A percentile compares a stretch with the other conserved stretches of the same genome.
Evolutionary conservation across 1,284 basidiomycete species (phyloP).

Genomic region (Caloboletus inedulis): DNA sequence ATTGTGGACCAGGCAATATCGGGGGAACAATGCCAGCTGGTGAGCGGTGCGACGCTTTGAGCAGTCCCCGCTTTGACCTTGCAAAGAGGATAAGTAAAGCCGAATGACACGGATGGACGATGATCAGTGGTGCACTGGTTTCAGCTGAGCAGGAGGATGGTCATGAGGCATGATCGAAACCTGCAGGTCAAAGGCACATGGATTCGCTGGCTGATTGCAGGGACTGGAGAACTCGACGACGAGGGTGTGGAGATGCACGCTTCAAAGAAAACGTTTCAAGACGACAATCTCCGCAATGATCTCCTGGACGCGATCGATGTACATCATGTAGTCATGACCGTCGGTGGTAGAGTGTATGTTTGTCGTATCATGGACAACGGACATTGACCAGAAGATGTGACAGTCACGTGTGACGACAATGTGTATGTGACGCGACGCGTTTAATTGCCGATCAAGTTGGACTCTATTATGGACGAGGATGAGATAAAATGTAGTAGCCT

Average conservation of each 20-base stretch:
- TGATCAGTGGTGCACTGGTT: constrained; percentile 13
- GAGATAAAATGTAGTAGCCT: too few species aligned
- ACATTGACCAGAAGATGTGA: constrained; percentile 7
- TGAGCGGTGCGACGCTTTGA: constrained; percentile 9
- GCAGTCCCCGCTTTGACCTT: constrained; percentile 14
- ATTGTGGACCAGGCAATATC: constrained; percentile 20
- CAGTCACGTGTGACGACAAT: constrained; percentile 14
- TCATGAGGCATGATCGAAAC: constrained; percentile 16
- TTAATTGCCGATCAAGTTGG: not conserved
- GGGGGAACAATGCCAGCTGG: constrained; percentile 18
- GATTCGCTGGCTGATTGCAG: not conserved
- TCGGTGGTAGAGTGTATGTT: too few species aligned
- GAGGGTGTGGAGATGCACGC: not conserved
- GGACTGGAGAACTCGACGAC: constrained; percentile 9
- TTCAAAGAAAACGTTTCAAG: constrained; percentile 2
- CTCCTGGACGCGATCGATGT: too few species aligned
- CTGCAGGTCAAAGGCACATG: constrained; percentile 4
- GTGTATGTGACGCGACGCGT: constrained; percentile 7
- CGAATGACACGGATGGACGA: not conserved
- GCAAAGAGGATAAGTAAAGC: not conserved
- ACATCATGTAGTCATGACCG: not conserved
- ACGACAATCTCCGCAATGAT: constrained; percentile 19
- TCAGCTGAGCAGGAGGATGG: constrained; percentile 9
- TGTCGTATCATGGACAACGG: not conserved
- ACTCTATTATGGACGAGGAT: too few species aligned